These are phyloP conservation scores for Phytophthora constricta DNA, from an alignment of 352 stramenopile species.

Conservation along the genomic window DNA sequence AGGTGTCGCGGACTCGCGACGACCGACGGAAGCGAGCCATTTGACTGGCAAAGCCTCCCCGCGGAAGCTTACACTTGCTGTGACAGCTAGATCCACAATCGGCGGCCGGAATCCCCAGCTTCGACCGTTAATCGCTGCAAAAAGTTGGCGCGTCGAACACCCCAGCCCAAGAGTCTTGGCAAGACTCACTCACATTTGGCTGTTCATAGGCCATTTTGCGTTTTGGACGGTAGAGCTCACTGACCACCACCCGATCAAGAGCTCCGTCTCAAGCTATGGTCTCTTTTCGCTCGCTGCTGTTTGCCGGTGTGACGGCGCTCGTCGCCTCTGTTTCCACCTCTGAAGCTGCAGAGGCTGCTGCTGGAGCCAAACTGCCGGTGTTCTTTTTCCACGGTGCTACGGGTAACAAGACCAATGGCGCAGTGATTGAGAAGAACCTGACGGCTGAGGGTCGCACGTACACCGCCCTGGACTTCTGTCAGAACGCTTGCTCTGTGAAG, in stretches of 20 bases:
- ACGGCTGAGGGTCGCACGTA: conserved; percentile 47
- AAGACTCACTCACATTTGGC: conserved; percentile 3
- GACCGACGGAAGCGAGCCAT: no score
- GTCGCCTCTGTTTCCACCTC: conserved; percentile 22
- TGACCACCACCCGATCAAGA: conserved; percentile 1
- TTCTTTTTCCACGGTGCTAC: conserved; percentile 66
- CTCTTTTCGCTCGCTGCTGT: conserved; percentile 23
- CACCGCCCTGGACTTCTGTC: conserved; percentile 55
- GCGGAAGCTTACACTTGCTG: not conserved
- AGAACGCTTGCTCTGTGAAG: conserved; percentile 43
- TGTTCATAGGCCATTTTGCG: conserved; percentile 20
- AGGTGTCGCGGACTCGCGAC: conserved; percentile 5
- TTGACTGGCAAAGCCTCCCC: conserved; percentile 4
- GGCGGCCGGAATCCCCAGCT: conserved; percentile 13
- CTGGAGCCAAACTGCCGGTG: conserved; percentile 38
- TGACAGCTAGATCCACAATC: conserved; percentile 18
- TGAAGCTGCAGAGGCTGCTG: conserved; percentile 20
- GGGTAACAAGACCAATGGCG: conserved; percentile 40
- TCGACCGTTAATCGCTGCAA: conserved; percentile 11
- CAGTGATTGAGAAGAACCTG: conserved; percentile 48
- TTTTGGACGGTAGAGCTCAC: conserved; percentile 26
- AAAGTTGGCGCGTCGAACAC: no score
- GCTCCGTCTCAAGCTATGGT: conserved; percentile 23
- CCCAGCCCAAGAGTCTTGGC: no score
- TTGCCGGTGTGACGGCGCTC: conserved; percentile 17